Conservation (phyloP, 2,329 filamentous ascomycete species). For the Colletotrichum magnum region DNA sequence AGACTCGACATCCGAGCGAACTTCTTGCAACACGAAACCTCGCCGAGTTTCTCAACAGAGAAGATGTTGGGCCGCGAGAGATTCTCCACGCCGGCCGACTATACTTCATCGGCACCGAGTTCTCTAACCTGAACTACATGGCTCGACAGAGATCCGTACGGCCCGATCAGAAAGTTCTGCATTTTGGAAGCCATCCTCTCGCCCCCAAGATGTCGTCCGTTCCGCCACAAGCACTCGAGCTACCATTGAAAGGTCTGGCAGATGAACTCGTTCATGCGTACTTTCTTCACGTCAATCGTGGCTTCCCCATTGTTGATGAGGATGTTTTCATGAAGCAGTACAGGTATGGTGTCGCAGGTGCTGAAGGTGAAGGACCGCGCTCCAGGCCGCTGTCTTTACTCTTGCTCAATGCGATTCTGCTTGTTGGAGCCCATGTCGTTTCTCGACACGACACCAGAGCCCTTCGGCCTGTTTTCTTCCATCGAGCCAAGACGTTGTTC, state of each 20-base stretch:
- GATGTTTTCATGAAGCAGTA: conserved; percentile 66
- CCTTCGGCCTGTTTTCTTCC: conserved; percentile 63
- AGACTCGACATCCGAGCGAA: neutral
- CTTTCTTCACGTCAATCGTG: conserved; percentile 64
- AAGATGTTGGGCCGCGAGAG: conserved; percentile 59
- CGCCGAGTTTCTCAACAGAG: conserved; percentile 65
- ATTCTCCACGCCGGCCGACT: conserved; percentile 63
- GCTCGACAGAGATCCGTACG: conserved; percentile 59
- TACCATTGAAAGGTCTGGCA: conserved; percentile 62
- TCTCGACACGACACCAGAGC: conserved; percentile 55
- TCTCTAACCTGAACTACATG: conserved; percentile 69
- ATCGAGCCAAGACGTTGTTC: conserved; percentile 66
- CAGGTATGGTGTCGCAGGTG: conserved; percentile 60
- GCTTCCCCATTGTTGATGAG: conserved; percentile 67
- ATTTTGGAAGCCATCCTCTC: conserved; percentile 52
- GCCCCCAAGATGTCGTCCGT: conserved; percentile 57
- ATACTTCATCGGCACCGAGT: conserved; percentile 68
- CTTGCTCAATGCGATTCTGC: conserved; percentile 63
- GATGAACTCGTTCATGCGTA: conserved; percentile 66
- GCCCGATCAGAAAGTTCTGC: conserved; percentile 46
- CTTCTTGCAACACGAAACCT: conserved; percentile 58
- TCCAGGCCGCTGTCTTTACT: conserved; percentile 58
- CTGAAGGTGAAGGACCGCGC: conserved; percentile 39
- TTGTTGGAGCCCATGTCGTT: conserved; percentile 66
- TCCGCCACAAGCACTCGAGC: conserved; percentile 61